phyloP scores from a whole-genome alignment of 2,329 filamentous ascomycete species.

The Sclerotinia nivalis region DNA sequence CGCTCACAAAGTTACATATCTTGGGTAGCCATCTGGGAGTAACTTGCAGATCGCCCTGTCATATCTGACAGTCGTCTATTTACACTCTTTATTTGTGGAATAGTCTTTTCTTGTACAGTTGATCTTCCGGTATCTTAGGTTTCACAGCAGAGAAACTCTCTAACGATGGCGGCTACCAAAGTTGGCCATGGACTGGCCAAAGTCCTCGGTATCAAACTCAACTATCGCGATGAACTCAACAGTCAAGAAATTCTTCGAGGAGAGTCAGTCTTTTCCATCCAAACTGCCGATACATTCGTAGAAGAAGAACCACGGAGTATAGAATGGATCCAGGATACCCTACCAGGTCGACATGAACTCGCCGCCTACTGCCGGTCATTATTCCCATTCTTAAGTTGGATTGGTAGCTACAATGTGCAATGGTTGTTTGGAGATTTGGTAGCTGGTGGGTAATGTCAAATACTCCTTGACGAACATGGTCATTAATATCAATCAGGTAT shows the following conservation, averaged over 20 bases:
- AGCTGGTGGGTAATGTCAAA: conserved; percentile 60
- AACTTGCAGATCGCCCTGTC: conserved; percentile 23
- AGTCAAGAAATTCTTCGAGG: conserved; percentile 65
- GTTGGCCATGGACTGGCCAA: conserved; percentile 75
- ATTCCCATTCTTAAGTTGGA: conserved; percentile 91
- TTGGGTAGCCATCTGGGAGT: conserved; percentile 13
- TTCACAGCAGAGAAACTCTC: conserved; percentile 7
- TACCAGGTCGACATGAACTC: conserved; percentile 59
- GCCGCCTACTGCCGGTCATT: conserved; percentile 65
- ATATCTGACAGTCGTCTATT: conserved; percentile 2
- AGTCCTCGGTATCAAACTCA: conserved; percentile 77
- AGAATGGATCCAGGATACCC: conserved; percentile 69
- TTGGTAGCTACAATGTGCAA: conserved; percentile 80
- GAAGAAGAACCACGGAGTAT: conserved; percentile 75
- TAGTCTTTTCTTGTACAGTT: background rate
- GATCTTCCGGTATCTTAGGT: conserved; percentile 11
- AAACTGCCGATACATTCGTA: conserved; percentile 74
- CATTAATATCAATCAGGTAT: conserved; percentile 50
- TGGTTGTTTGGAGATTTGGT: conserved; percentile 90
- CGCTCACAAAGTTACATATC: conserved; percentile 15
- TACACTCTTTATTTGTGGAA: conserved; percentile 2
- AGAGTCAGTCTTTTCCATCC: conserved; percentile 75
- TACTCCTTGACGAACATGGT: background rate
- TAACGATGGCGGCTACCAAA: conserved; percentile 47
- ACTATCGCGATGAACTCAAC: conserved; percentile 61